Evolutionary conservation across 2,329 filamentous ascomycete genomes (phyloP), one percentile per base, ranked within the genome.

Genomic region (Apiospora arundinis): DNA sequence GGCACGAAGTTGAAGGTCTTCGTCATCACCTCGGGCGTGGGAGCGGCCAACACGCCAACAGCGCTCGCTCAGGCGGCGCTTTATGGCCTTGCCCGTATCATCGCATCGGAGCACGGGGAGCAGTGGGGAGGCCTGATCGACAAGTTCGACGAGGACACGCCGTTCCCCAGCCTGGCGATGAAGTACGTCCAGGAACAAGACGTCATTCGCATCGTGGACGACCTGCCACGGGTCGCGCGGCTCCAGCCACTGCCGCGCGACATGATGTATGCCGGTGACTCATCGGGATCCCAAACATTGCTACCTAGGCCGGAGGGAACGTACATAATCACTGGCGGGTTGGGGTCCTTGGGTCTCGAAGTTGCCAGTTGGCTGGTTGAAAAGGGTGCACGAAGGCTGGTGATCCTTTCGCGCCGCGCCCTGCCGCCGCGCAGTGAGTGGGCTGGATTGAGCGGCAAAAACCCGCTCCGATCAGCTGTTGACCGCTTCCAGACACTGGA

Each of bases 261-360:
- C 11, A 67, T 68, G 49, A 67, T 67, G 25, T 48, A 49, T 32
- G 23, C 67, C 32, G 23, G 45, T 18, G 45, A 70, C 11, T 49
- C 52, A 21, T 45, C 48, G 8, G 18, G 23, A 7, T 8, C 4
- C 7, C 71, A 48, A n/a, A 74, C 68, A 1, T 68, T 76, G 37
- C 69, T 76, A 21, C 79, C 79, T 11, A 73, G 70, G 48, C 73
- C 77, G 16, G 76, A 81, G 23, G 82, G 83, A 2, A 84, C 83
- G 0, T 85, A 85, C 71, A 40, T 85, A 23, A 80, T 85, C 40
- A 83, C 83, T n/a, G 83, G 83, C 49, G 74, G 74, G 21, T 60
- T 84, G 18, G 82, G 83, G 1, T 79, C 78, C 14, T 77, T 85
- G 2, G 83, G 83, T 1, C 77, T 85, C 6, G 80, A 80, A 56